Base-by-base conservation (phyloP, 139 green algal genomes). In the Zygnema cylindricum region DNA sequence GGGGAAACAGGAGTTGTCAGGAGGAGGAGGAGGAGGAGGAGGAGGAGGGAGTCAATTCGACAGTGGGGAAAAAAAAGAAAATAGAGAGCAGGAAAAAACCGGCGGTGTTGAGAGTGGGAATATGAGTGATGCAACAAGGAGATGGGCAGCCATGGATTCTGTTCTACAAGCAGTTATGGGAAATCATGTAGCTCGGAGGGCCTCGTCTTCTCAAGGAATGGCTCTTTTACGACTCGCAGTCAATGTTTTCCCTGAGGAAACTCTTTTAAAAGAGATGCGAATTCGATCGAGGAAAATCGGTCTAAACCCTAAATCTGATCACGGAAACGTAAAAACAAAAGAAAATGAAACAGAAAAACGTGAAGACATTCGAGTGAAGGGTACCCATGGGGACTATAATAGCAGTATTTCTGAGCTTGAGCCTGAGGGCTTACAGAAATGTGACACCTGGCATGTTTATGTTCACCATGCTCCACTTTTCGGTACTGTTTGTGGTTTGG, bases 381-480 rank as follows among this genome's bases (percentile, higher is more conserved):
- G 21, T 16, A 16, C 11, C 16, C 3, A 43, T 7, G 71, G 71
- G 7, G 71, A 79, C 38, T 25, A 16, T 63, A 25, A 7, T 16
- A 63, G 49, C 16, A 25, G 7, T 25, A 16, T 63, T 63, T 25
- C 16, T 7, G 7, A 7, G 49, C 7, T 25, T 25, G 16, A 7
- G 16, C 7, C 7, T 63, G 49, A 63, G 7, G 16, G 49, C 49
- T 16, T 63, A 63, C 16, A 7, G 7, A 16, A 63, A 16, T 63
- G 49, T 16, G 49, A 63, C 49, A 63, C 49, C 49, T 63, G 49
- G 49, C 49, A 7, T 7, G 86, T 55, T 1, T 42, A 43, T 30
- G 22, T 41, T 1, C 87, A 91, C 25, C 87, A 91, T 41, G 87
- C 87, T 33, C 36, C 69, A 39, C 11, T 85, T 16, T 91, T 91